Evolutionary conservation across 177 flowering plant species (phyloP), one percentile per base, ranked within the genome.

Genomic region (Telopea speciosissima): DNA sequence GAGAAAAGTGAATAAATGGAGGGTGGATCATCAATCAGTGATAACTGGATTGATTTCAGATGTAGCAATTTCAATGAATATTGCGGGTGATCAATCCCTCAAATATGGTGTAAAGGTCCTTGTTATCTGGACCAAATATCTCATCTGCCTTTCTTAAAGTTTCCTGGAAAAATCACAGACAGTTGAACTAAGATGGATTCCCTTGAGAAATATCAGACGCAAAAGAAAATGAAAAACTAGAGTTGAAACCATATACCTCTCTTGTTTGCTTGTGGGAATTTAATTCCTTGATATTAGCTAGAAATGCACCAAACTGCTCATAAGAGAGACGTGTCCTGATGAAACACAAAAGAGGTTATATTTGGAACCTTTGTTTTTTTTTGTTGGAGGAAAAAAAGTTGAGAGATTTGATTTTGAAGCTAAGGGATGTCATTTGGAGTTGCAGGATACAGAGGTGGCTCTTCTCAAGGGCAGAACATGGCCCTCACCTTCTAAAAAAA

Each of bases 271-370:
- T 94, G 79, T 88, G 97, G 58, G 97, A 80, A 73, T 91, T 94
- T 76, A 94, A 70, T 54, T 94, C 95, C 87, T 94, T 94, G 21
- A 94, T 96, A 81, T 89, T 94, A 66, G 96, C 86, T 58, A 94
- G 77, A 79, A 94, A 94, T 45, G 93, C 90, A 76, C 89, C 86
- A 76, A 94, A 94, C 80, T 92, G 98, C 84, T 91, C 98, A 65
- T 92, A 94, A 4, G 97, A 86, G 74, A 94, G 77, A 16, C 97
- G 90, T 65, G 79, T 85, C 94, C 98, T 94, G 83, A 45, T 25
- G 11, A 70, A 71, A 40, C 61, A 31, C 31, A 67, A 33, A 40
- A 21, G 28, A 11, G 14, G n/a, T 54, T 44, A 67, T 22, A 73
- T 58, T 58, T 62, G 68, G 26, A 8, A 42, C 3, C 31, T 28